Conservation (phyloP, 2,329 filamentous ascomycete genomes). For the Curvularia sp. region DNA sequence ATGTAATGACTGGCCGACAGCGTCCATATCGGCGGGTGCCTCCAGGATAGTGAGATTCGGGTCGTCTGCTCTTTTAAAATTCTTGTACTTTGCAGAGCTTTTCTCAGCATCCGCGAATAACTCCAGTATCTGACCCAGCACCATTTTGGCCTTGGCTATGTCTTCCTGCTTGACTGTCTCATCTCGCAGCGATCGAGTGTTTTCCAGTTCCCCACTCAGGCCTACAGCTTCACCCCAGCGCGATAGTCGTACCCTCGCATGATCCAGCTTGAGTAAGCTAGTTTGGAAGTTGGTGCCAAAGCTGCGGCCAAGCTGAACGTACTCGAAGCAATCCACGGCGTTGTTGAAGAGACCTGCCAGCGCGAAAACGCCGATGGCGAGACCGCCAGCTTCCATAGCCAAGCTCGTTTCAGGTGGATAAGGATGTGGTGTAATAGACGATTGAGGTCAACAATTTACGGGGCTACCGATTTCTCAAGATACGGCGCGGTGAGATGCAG, state of each 20-base stretch:
- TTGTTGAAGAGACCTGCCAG: not conserved
- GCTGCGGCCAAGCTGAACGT: not conserved
- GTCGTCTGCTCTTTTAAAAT: not conserved
- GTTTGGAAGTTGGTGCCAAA: conserved; percentile 1
- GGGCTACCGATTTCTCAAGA: too few species aligned
- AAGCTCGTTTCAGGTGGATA: too few species aligned
- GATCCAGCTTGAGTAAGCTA: not conserved
- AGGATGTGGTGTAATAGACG: too few species aligned
- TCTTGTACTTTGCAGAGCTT: not conserved
- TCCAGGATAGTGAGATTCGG: not conserved
- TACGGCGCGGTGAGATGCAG: too few species aligned
- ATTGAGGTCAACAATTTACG: too few species aligned
- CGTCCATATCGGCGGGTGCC: not conserved
- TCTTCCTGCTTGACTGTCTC: too few species aligned
- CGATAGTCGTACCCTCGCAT: not conserved
- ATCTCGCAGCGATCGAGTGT: too few species aligned
- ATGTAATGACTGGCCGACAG: not conserved
- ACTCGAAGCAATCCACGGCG: not conserved
- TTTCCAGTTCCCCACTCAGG: not conserved
- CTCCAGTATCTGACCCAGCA: not conserved
- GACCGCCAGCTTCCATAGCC: not conserved
- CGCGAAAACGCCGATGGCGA: not conserved
- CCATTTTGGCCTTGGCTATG: not conserved
- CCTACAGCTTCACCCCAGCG: not conserved
- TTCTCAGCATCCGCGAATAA: not conserved